These are phyloP conservation scores for Ogataea wickerhamii DNA, from an alignment of 805 yeast genomes.

Conservation along the genomic window DNA sequence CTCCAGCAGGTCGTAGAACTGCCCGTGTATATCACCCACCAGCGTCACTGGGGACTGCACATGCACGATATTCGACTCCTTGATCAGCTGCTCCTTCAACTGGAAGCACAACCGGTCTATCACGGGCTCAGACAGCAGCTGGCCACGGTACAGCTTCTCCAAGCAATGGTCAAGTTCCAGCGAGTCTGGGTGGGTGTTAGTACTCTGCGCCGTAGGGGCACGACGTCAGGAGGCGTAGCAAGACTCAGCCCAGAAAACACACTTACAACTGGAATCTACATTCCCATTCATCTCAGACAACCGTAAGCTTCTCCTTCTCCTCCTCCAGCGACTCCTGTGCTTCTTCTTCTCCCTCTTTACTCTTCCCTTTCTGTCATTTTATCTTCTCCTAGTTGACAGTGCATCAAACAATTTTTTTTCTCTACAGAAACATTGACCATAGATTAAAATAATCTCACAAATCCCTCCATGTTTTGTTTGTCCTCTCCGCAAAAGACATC, in stretches of 20 bases:
- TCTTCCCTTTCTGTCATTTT: no score
- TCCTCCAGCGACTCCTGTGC: no score
- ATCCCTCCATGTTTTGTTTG: no score
- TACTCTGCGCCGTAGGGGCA: not conserved
- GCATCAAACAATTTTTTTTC: no score
- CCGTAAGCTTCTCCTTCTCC: no score
- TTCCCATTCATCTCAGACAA: not conserved
- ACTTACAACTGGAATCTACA: not conserved
- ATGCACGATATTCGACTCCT: constrained; percentile 84
- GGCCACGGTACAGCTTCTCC: constrained; percentile 59
- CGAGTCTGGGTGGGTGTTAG: constrained; percentile 10
- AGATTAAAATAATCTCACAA: no score
- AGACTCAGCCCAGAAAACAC: not conserved
- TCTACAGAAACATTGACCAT: no score
- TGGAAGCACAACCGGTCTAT: constrained; percentile 72
- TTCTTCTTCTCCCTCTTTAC: no score
- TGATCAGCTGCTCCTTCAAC: constrained; percentile 73
- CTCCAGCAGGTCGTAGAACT: constrained; percentile 88
- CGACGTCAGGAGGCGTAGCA: no score
- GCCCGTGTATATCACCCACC: constrained; percentile 98
- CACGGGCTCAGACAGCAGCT: constrained; percentile 67
- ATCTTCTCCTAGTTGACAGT: no score
- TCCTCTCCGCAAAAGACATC: no score
- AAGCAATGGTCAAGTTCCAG: constrained; percentile 68
- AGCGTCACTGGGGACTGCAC: constrained; percentile 85